These are phyloP conservation scores for Phaffomyces antillensis DNA, from an alignment of 805 yeast species.

Conservation along the genomic window DNA sequence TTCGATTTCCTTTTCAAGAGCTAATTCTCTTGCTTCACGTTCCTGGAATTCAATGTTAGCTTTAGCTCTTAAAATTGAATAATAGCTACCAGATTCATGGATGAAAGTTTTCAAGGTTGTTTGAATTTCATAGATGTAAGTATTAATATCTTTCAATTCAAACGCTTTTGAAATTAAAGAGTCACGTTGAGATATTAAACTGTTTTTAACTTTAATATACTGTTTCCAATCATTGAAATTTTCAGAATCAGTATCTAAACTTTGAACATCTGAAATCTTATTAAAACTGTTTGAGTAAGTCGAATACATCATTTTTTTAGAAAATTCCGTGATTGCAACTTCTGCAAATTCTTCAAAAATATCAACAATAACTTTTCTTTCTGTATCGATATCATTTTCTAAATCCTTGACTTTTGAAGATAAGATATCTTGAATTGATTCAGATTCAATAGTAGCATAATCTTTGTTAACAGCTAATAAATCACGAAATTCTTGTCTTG, in stretches of 20 bases:
- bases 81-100: constrained; percentile 56
- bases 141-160: constrained; percentile 23
- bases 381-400: constrained; percentile 29
- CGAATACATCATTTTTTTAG: constrained; percentile 45
- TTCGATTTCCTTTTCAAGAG: background rate
- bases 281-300: constrained; percentile 18
- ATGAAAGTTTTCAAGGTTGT: constrained; percentile 39
- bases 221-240: constrained; percentile 53
- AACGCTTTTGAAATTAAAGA: constrained; percentile 32
- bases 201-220: constrained; percentile 49
- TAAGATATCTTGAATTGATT: constrained; percentile 27
- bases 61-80: constrained; percentile 48
- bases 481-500: constrained; percentile 43
- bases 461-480: constrained; percentile 28
- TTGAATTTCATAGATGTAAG: constrained; percentile 29
- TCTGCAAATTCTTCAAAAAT: constrained; percentile 71
- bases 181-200: constrained; percentile 50
- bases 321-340: constrained; percentile 55
- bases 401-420: constrained; percentile 25
- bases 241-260: constrained; percentile 23
- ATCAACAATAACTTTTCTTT: constrained; percentile 46
- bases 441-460: constrained; percentile 25
- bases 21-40: constrained; percentile 39
- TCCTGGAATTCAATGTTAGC: constrained; percentile 51
- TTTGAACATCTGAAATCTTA: constrained; percentile 12